These are phyloP conservation scores for Cylindrodendrum hubeiense DNA, from an alignment of 2,329 filamentous ascomycete genomes.

Conservation along the genomic window DNA sequence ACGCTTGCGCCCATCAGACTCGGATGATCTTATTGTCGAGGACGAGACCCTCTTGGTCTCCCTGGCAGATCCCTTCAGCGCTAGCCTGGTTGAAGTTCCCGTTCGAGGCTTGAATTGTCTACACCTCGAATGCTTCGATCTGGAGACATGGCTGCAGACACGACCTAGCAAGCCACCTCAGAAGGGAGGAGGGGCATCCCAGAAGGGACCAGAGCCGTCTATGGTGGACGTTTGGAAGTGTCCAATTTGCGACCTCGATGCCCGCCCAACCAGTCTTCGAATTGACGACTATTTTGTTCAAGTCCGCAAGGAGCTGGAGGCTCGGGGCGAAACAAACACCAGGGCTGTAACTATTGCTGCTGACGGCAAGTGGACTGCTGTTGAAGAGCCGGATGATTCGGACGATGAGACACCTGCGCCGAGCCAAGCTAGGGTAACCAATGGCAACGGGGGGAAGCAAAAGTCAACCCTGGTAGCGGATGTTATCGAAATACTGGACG, in stretches of 20 bases:
- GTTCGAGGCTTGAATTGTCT: constrained; percentile 77
- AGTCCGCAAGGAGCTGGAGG: constrained; percentile 67
- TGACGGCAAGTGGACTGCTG: constrained; percentile 50
- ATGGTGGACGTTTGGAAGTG: constrained; percentile 84
- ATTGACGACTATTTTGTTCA: constrained; percentile 80
- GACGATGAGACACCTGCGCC: constrained; percentile 40
- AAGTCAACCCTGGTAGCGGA: constrained; percentile 25
- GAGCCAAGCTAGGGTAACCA: not conserved
- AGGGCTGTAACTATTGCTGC: constrained; percentile 47
- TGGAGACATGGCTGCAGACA: constrained; percentile 82
- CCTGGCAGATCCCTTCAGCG: constrained; percentile 76
- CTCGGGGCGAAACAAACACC: constrained; percentile 33
- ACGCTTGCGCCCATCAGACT: constrained; percentile 52
- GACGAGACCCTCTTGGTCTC: constrained; percentile 68
- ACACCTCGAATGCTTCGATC: constrained; percentile 92
- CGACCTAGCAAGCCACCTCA: constrained; percentile 61
- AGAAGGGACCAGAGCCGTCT: constrained; percentile 58
- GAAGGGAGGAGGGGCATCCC: constrained; percentile 21
- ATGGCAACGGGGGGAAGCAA: constrained; percentile 15
- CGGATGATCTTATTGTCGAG: constrained; percentile 73
- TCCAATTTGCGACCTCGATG: constrained; percentile 84
- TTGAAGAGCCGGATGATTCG: constrained; percentile 47
- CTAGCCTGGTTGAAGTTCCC: constrained; percentile 75
- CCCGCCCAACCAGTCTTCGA: constrained; percentile 76
- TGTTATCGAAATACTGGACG: constrained; percentile 47